Percentiles rank a stretch among this genome's conserved stretches.
Conservation (phyloP, 2,329 filamentous ascomycete genomes). For the Diaporthe amygdali region DNA sequence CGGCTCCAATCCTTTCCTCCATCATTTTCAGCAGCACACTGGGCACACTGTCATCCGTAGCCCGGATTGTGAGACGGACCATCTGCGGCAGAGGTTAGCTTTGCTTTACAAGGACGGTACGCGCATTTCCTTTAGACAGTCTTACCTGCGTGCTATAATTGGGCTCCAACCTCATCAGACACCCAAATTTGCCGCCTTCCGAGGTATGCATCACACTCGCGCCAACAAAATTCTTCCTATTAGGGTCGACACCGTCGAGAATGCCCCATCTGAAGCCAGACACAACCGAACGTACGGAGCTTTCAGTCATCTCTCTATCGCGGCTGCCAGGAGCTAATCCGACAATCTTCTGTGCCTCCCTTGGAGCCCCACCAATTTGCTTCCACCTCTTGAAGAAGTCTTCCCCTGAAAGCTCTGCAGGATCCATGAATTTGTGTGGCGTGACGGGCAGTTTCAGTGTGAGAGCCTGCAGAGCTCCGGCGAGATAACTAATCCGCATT, state of each 20-base stretch:
- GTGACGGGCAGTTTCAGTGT: conserved; percentile 89
- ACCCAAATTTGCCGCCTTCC: conserved; percentile 89
- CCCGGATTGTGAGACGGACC: conserved; percentile 91
- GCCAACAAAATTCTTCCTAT: conserved; percentile 91
- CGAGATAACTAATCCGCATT: conserved; percentile 91
- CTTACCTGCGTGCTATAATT: conserved; percentile 91
- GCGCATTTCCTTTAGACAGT: not conserved
- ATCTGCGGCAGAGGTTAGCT: conserved; percentile 65
- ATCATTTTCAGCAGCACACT: conserved; percentile 81
- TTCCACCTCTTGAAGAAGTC: conserved; percentile 99
- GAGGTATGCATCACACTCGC: conserved; percentile 84
- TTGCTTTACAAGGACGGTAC: not conserved
- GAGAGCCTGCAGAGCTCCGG: conserved; percentile 88
- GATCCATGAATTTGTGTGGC: conserved; percentile 96
- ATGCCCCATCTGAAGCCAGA: conserved; percentile 91
- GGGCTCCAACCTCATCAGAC: conserved; percentile 89
- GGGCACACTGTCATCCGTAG: conserved; percentile 90
- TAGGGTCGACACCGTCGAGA: conserved; percentile 85
- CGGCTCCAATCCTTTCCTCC: conserved; percentile 77
- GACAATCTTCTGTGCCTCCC: conserved; percentile 90
- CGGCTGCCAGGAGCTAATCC: conserved; percentile 62
- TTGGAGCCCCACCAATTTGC: conserved; percentile 87
- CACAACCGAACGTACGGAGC: conserved; percentile 74
- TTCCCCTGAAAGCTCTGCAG: conserved; percentile 82
- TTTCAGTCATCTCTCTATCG: conserved; percentile 69